Evolutionary conservation across 768 basidiomycete species (phyloP), one percentile per base, ranked within the genome.

Genomic region (Xerocomellus intermedius): DNA sequence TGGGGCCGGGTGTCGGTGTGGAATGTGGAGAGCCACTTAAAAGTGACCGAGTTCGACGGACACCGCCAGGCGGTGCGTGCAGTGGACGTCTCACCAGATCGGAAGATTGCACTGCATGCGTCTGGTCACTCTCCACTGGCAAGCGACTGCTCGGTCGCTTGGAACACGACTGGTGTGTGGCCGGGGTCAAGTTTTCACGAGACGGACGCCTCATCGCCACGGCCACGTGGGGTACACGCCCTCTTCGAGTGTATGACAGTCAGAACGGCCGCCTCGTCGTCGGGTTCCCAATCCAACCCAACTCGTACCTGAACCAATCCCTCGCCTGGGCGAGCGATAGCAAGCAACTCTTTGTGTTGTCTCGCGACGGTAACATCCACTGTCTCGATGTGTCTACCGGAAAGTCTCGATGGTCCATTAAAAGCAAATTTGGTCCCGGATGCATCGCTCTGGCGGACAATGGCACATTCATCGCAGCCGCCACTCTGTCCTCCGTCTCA

Each of bases 61-160:
- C 45, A 54, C 46, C 17, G 2, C 8, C 2, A 10, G 0, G 2
- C 3, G 6, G 54, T 50, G 3, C 1, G 14, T 4, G 30, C 50
- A 1, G 48, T 57, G 1, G 58, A 59, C 21, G 7, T 57, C 13
- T 57, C 45, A 36, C 37, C 1, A 55, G 42, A 16, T 42, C 54
- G 9, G 12, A 17, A 4, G 49, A 38, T 8, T 0, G 0, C 4
- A 51, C 49, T 12, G 33, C 17, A 8, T 37, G 26, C 17, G 14
- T 55, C 19, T 37, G 35, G 41, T 33, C 42, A 16, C 12, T 47
- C 8, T 19, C 17, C 2, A 47, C 35, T 16, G 45, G 54, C 12
- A 1, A 38, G n/a, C 38, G 37, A 14, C 36, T 55, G 7, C 17
- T 55, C 7, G 14, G 5, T 0, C 45, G 35, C 3, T 32, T 8